Evolutionary conservation across 495 filamentous ascomycete species (phyloP).

Genomic region (Tuber aestivum): DNA sequence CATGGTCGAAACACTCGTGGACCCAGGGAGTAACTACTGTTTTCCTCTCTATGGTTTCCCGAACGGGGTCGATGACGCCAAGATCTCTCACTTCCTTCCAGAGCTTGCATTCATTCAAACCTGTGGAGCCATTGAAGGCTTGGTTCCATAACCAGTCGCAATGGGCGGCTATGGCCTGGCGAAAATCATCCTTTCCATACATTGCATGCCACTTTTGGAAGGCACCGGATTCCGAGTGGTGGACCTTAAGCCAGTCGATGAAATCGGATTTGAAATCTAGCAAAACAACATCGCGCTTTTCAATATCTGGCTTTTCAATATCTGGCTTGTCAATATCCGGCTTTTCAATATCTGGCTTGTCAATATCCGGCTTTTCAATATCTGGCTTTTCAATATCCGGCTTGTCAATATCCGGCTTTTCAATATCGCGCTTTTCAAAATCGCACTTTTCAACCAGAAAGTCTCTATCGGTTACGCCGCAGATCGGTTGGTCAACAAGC

Average conservation of each 20-base stretch:
- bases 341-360: no score
- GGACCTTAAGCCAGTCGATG: constrained; percentile 48
- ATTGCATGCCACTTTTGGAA: constrained; percentile 51
- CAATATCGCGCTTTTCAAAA: no score
- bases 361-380: no score
- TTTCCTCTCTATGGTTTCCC: constrained; percentile 33
- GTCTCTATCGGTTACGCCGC: constrained; percentile 43
- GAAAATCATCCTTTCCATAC: constrained; percentile 53
- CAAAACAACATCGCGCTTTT: constrained; percentile 45
- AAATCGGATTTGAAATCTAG: constrained; percentile 54
- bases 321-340: no score
- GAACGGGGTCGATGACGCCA: constrained; percentile 21
- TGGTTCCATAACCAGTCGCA: constrained; percentile 61
- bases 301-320: no score
- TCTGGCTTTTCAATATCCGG: no score
- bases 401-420: no score
- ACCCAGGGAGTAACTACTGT: constrained; percentile 67
- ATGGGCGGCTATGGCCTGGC: constrained; percentile 52
- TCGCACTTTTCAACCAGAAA: constrained; percentile 47
- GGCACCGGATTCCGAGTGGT: constrained; percentile 42
- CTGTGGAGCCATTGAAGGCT: constrained; percentile 44
- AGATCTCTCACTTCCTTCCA: constrained; percentile 37
- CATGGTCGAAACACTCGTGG: constrained; percentile 56
- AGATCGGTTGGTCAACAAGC: constrained; percentile 8
- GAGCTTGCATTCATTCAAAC: constrained; percentile 40